Evolutionary conservation across 1,284 basidiomycete genomes (phyloP).

Genomic region (Boletus hoseneyae): DNA sequence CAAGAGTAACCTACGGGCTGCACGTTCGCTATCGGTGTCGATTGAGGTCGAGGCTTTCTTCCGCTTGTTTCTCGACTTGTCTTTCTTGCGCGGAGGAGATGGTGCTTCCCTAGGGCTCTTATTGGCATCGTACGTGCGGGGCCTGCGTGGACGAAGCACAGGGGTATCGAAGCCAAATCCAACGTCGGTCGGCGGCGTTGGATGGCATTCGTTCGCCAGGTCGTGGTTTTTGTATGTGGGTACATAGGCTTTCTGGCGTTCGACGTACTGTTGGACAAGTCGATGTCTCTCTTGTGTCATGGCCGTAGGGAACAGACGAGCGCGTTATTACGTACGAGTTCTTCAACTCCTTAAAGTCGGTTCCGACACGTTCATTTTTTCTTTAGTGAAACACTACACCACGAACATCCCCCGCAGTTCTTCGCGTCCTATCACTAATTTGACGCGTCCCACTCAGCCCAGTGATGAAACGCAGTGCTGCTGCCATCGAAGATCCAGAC

Average conservation of each 20-base stretch:
- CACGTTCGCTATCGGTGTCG: constrained; percentile 32
- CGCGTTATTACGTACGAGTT: not conserved
- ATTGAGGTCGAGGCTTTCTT: constrained; percentile 12
- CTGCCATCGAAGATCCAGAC: constrained; percentile 11
- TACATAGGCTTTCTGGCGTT: constrained; percentile 45
- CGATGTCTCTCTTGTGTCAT: constrained; percentile 37
- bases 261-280: constrained; percentile 47
- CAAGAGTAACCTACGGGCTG: constrained; percentile 29
- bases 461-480: constrained; percentile 23
- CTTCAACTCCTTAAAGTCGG: not conserved
- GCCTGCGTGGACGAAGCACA: constrained; percentile 48
- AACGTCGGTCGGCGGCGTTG: constrained; percentile 7
- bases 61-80: constrained; percentile 12
- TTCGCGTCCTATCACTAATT: constrained; percentile 3
- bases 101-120: not conserved
- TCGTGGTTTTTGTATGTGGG: constrained; percentile 47
- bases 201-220: constrained; percentile 31
- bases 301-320: not conserved
- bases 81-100: constrained; percentile 16
- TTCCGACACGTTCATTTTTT: not conserved
- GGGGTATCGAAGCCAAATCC: constrained; percentile 53
- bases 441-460: not conserved
- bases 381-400: constrained; percentile 1
- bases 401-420: not conserved
- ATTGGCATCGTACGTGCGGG: not conserved